Evolutionary conservation across 352 stramenopile genomes (phyloP), one percentile per base, ranked within the genome.

Genomic region (Albugo candida): DNA sequence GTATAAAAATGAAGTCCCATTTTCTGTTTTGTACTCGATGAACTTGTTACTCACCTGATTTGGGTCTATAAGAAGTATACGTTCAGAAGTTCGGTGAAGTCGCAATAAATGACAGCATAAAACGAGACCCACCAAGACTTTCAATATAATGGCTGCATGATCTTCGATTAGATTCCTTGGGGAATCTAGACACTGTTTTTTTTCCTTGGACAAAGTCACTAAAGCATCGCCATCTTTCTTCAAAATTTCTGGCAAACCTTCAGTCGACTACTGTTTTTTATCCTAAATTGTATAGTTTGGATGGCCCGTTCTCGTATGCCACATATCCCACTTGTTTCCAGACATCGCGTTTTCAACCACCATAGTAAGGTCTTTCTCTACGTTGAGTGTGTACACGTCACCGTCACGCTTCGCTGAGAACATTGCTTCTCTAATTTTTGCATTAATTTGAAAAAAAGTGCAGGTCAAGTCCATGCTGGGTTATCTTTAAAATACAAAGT

Each of bases 1-100:
- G 49, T 11, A 10, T 48, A 45, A n/a, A 45, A 61, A 14, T 64
- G 49, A 2, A 52, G 55, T 36, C 59, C 49, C 8, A 54, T 52
- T 0, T 53, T 37, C 0, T 36, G n/a, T 36, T 38, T 53, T 49
- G 52, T 52, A 49, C 21, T 31, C 24, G 3, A 31, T 31, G 8
- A 31, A 3, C 24, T 3, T 31, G 3, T 31, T 3, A 31, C 3
- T 31, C 3, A 31, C 24, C 8, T 31, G 8, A 31, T 31, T 10
- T 31, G 8, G 24, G 24, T 31, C 24, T 31, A 10, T 31, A 31
- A 8, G 8, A 31, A 31, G 24, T 31, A 31, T 10, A 31, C 24
- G 8, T 31, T 31, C 24, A 31, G 3, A 31, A 10, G 24, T 31
- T 3, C 8, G 3, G 24, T 8, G 24, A 31, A 31, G 24, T 31